Evolutionary conservation across 768 basidiomycete genomes (phyloP).

Genomic region (Piloderma croceum): DNA sequence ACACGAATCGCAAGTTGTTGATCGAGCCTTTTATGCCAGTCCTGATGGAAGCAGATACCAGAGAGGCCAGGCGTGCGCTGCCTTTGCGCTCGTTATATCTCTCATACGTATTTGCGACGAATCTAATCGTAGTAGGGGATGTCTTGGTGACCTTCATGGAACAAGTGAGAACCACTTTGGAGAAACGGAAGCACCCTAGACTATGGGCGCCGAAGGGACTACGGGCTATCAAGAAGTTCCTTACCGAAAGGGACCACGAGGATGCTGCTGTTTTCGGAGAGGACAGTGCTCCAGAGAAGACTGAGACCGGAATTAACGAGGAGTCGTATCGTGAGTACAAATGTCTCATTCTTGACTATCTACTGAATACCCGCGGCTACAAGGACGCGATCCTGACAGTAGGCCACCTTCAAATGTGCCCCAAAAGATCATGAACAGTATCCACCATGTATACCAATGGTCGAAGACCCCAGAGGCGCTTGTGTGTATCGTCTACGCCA

Average conservation of each 20-base stretch:
- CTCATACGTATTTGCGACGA: constrained; percentile 45
- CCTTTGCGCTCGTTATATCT: constrained; percentile 42
- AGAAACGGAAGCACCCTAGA: constrained; percentile 32
- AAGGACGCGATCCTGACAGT: constrained; percentile 44
- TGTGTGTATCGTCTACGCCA: constrained; percentile 27
- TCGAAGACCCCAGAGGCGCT: constrained; percentile 35
- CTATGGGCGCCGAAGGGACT: constrained; percentile 50
- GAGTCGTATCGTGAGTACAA: constrained; percentile 4
- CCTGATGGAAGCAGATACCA: constrained; percentile 21
- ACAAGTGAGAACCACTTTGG: constrained; percentile 30
- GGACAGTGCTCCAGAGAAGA: constrained; percentile 8
- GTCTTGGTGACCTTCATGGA: constrained; percentile 33
- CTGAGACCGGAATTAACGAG: not conserved
- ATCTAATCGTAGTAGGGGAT: constrained; percentile 34
- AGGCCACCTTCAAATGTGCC: constrained; percentile 37
- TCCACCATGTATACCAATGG: constrained; percentile 36
- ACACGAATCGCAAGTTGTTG: constrained; percentile 29
- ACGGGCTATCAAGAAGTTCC: constrained; percentile 24
- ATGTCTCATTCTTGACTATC: not conserved
- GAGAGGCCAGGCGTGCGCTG: constrained; percentile 5
- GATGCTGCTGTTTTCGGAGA: constrained; percentile 10
- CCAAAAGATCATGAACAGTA: constrained; percentile 32
- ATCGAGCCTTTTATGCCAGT: constrained; percentile 38
- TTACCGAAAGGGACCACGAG: constrained; percentile 22
- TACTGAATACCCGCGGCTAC: not conserved